Evolutionary conservation across 352 stramenopile genomes (phyloP).

Genomic region (Plasmopara muralis): DNA sequence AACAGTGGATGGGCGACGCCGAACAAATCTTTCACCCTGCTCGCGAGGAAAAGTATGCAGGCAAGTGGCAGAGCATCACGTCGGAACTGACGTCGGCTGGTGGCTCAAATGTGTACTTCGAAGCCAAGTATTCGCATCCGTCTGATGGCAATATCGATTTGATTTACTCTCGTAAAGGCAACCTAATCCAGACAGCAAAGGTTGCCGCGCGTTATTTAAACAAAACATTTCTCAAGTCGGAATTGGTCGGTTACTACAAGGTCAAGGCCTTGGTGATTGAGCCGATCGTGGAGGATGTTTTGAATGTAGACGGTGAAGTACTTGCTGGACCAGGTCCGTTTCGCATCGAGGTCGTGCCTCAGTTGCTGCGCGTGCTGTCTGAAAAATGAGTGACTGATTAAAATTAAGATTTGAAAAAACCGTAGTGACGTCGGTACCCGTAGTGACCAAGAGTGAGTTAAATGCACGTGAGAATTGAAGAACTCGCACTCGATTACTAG

Average conservation of each 20-base stretch:
- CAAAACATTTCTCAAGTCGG: conserved; percentile 50
- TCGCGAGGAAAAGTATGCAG: conserved; percentile 51
- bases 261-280: conserved; percentile 74
- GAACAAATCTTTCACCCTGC: conserved; percentile 52
- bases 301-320: conserved; percentile 77
- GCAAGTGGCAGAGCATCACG: conserved; percentile 43
- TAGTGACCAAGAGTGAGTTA: conserved; percentile 4
- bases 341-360: conserved; percentile 67
- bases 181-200: conserved; percentile 34
- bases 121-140: conserved; percentile 71
- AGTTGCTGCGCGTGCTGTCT: conserved; percentile 61
- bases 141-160: conserved; percentile 78
- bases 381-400: conserved; percentile 46
- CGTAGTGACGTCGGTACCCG: conserved; percentile 12
- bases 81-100: conserved; percentile 49
- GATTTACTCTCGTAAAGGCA: conserved; percentile 62
- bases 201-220: conserved; percentile 47
- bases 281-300: conserved; percentile 42
- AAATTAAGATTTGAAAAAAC: conserved; percentile 4
- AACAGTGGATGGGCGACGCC: conserved; percentile 59
- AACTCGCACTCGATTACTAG: conserved; percentile 8
- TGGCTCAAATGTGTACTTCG: conserved; percentile 75
- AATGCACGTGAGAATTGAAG: conserved; percentile 19
- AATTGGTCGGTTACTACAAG: conserved; percentile 68
- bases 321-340: conserved; percentile 54